Conservation (phyloP, 352 stramenopile species). For the Globisporangium recalcitrans region DNA sequence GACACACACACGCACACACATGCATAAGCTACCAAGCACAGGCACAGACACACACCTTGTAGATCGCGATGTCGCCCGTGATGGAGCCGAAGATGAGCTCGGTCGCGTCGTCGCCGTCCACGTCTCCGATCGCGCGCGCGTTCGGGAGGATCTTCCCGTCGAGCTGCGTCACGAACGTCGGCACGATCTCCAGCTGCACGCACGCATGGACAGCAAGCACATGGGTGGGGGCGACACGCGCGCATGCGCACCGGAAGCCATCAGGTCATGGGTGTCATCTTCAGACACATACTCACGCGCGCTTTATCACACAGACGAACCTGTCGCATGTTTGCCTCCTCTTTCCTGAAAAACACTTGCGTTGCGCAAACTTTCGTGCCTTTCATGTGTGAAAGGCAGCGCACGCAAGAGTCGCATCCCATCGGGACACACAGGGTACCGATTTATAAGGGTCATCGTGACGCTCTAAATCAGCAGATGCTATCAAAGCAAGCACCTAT, state of each 20-base stretch:
- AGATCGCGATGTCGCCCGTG: constrained; percentile 53
- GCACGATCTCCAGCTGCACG: constrained; percentile 58
- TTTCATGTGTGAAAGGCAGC: neutral
- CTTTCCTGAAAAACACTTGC: neutral
- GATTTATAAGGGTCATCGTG: neutral
- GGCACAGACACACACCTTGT: constrained; percentile 35
- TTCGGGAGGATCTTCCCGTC: constrained; percentile 69
- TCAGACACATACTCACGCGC: neutral
- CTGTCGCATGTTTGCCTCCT: constrained; percentile 12
- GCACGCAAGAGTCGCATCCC: neutral
- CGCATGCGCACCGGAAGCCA: neutral
- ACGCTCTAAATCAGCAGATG: rapidly evolving
- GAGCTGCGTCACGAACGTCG: constrained; percentile 51
- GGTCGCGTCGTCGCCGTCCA: constrained; percentile 56
- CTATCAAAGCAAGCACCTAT: too few species aligned
- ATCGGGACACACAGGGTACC: neutral
- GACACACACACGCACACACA: neutral
- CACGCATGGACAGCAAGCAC: neutral
- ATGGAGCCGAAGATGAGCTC: constrained; percentile 70
- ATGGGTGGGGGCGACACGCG: neutral
- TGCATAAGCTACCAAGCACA: neutral
- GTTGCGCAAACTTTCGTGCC: constrained; percentile 3
- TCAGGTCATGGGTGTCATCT: neutral
- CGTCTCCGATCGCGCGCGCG: constrained; percentile 54
- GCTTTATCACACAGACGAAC: constrained; percentile 4